Evolutionary conservation across 192 early-diverging fungal genomes (phyloP), one percentile per base, ranked within the genome.

Genomic region (Linnemannia exigua): DNA sequence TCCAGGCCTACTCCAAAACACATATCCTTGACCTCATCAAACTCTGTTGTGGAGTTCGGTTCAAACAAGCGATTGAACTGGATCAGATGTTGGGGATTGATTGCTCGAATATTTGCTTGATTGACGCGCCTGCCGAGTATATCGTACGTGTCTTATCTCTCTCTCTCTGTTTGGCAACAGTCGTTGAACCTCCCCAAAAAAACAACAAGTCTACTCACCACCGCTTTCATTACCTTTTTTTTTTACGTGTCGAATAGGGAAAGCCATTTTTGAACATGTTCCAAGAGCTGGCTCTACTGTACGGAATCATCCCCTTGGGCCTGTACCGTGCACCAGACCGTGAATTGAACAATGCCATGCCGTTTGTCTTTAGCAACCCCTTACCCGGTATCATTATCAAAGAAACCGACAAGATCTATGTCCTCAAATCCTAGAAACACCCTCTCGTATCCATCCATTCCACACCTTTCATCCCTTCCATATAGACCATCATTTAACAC

Each of bases 341-440:
- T n/a, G 80, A 82, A 11, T 73, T 89, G 48, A 89, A 91, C 22
- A 94, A 95, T 85, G 88, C 87, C 50, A 72, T 92, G 15, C 92
- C 94, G 0, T 95, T 93, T 88, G 92, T 95, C 28, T 93, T 92
- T 87, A 92, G 91, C 1, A 95, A 95, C 79, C 94, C 94, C 19
- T 80, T 93, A 25, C 87, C 92, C 50, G 89, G 87, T 6, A 81
- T 94, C 16, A 36, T 94, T 4, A 47, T 95, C 74, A 89, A 82
- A 58, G 72, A 73, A 20, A 88, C 87, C 38, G 94, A 95, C 66
- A 74, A 82, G 38, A 76, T 95, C n/a, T 95, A 95, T 81, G 90
- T 92, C 28, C 80, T 94, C 35, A 85, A 84, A 36, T 79, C 87
- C 15, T 81, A 72, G 73, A 69, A 63, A 31, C 12, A 5, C 14